A percentile compares a stretch with the other conserved stretches of the same genome.
phyloP scores from a whole-genome alignment of 371 early-diverging fungal species.

The Cokeromyces recurvatus region DNA sequence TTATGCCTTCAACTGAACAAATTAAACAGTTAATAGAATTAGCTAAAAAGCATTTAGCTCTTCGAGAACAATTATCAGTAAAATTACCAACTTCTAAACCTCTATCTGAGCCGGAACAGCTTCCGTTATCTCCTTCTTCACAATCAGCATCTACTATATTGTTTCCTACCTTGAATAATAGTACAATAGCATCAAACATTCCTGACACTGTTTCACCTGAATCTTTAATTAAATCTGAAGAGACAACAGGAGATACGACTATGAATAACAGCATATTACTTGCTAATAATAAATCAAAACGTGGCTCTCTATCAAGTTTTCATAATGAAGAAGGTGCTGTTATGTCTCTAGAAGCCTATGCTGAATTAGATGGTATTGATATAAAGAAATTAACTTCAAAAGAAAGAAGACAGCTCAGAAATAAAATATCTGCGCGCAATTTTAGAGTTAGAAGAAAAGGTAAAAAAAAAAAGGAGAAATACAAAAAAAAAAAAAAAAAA shows the following conservation, averaged over 20 bases:
- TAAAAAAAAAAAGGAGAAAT: neutral
- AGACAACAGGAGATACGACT: neutral
- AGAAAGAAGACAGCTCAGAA: constrained; percentile 28
- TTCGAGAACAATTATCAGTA: constrained; percentile 19
- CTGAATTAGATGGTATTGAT: constrained; percentile 24
- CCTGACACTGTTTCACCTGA: constrained; percentile 21
- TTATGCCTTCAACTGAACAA: constrained; percentile 27
- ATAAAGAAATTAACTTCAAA: constrained; percentile 38
- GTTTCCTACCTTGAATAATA: too few species aligned
- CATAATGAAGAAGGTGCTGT: constrained; percentile 10
- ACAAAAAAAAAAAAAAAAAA: too few species aligned
- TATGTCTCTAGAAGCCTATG: constrained; percentile 22
- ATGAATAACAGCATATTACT: neutral
- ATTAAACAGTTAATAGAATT: constrained; percentile 30
- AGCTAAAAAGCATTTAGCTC: constrained; percentile 28
- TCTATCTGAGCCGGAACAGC: constrained; percentile 13
- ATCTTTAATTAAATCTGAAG: constrained; percentile 15
- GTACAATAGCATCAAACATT: constrained; percentile 1
- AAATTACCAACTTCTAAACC: too few species aligned
- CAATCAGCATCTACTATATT: too few species aligned
- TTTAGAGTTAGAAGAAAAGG: constrained; percentile 33
- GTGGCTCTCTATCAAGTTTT: constrained; percentile 6
- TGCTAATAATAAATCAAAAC: neutral
- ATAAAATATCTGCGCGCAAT: constrained; percentile 32
- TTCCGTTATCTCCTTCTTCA: constrained; percentile 8